A percentile compares a stretch with the other conserved stretches of the same genome.
Evolutionary conservation across 2,329 filamentous ascomycete genomes (phyloP).

Genomic region (Fusarium sp.): DNA sequence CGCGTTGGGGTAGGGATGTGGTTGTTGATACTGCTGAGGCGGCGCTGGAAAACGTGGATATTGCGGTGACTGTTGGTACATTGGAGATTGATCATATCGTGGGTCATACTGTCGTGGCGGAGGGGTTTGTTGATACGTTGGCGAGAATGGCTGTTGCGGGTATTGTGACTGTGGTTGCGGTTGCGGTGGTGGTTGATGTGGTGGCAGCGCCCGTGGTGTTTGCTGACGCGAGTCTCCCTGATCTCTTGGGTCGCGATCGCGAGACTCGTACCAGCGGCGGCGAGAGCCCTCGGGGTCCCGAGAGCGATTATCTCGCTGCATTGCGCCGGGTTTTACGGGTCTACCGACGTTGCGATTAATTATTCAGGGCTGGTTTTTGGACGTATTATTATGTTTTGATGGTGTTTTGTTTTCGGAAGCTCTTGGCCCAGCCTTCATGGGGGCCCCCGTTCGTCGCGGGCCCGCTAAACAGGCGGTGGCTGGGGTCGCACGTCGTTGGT

Average conservation of each 20-base stretch:
- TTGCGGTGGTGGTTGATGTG: constrained; percentile 28
- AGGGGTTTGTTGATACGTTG: constrained; percentile 35
- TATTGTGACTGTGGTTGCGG: constrained; percentile 37
- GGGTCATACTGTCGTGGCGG: constrained; percentile 30
- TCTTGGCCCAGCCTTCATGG: constrained; percentile 43
- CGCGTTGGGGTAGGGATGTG: constrained; percentile 36
- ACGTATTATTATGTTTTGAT: constrained; percentile 40
- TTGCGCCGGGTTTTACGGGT: constrained; percentile 52
- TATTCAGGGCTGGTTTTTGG: constrained; percentile 23
- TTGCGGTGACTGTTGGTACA: constrained; percentile 39
- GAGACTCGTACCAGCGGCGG: constrained; percentile 59
- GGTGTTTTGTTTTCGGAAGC: constrained; percentile 49
- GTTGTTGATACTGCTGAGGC: constrained; percentile 30
- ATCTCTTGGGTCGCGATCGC: constrained; percentile 52
- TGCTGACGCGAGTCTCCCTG: constrained; percentile 45
- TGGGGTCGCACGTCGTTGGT: constrained; percentile 46
- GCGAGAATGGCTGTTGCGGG: constrained; percentile 31
- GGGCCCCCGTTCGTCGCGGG: constrained; percentile 44
- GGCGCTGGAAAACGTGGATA: constrained; percentile 33
- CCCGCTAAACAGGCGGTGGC: constrained; percentile 50
- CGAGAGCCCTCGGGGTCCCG: constrained; percentile 68
- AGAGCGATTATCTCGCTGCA: constrained; percentile 68
- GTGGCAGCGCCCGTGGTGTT: constrained; percentile 24
- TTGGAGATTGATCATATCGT: constrained; percentile 40
- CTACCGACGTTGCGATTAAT: constrained; percentile 40